These are phyloP conservation scores for Coccinonectria pachysandricola DNA, from an alignment of 2,329 filamentous ascomycete species.

Conservation along the genomic window DNA sequence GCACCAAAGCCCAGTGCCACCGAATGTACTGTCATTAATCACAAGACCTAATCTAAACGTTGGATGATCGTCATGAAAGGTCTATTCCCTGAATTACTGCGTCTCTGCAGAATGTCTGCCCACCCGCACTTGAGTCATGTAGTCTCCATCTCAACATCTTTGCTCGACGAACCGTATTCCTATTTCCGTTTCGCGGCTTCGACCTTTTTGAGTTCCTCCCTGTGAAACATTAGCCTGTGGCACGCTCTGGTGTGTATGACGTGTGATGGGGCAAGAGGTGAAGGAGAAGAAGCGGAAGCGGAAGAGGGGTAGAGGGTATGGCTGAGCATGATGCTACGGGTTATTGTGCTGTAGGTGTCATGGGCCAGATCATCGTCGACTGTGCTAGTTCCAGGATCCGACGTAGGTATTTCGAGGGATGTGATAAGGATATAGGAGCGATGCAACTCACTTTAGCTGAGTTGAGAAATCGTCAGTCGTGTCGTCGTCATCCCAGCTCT, in stretches of 20 bases:
- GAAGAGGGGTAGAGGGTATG: no score
- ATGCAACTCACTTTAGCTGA: constrained; percentile 68
- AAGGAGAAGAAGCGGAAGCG: no score
- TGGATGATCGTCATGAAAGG: constrained; percentile 9
- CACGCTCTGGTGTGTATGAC: no score
- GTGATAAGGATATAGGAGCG: constrained; percentile 1
- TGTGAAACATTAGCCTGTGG: no score
- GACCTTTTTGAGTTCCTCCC: constrained; percentile 91
- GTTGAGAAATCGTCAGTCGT: constrained; percentile 92
- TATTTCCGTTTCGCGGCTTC: constrained; percentile 60
- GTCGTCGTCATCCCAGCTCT: constrained; percentile 99
- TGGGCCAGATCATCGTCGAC: no score
- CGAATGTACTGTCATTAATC: constrained; percentile 14
- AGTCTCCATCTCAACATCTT: no score
- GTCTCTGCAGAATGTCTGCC: no score
- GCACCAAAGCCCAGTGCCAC: no score
- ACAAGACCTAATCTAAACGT: constrained; percentile 9
- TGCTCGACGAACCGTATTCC: no score
- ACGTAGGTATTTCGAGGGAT: neutral
- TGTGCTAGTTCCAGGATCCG: constrained; percentile 3
- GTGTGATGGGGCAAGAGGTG: no score
- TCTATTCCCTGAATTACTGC: constrained; percentile 7
- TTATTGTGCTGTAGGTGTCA: no score
- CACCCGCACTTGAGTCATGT: neutral
- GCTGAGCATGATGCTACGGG: no score